Conservation (phyloP, 495 filamentous ascomycete species). For the Aspergillus indologenus region DNA sequence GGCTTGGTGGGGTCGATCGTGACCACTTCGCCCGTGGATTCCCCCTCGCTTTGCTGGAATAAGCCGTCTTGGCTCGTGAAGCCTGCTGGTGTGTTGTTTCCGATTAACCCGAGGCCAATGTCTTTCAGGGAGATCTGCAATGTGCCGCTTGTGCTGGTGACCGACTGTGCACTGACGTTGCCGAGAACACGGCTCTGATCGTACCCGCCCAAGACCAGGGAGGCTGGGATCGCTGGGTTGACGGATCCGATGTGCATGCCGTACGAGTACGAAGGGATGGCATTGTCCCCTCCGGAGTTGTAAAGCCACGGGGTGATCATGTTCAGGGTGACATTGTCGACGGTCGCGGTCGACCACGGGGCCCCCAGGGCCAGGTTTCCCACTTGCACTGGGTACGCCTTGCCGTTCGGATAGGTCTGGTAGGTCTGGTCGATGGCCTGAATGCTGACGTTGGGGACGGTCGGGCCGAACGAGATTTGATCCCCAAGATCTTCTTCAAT, state of each 20-base stretch:
- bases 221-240: slow-evolving; percentile 35
- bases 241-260: slow-evolving; percentile 55
- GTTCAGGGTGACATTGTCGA: slow-evolving; percentile 2
- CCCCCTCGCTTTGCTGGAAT: slow-evolving; percentile 29
- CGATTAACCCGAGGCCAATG: slow-evolving; percentile 40
- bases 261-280: slow-evolving; percentile 48
- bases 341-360: background rate
- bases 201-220: slow-evolving; percentile 50
- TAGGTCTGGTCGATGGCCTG: slow-evolving; percentile 14
- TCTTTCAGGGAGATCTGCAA: slow-evolving; percentile 36
- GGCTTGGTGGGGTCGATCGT: slow-evolving; percentile 41
- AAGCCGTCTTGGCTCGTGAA: slow-evolving; percentile 34
- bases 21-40: slow-evolving; percentile 21
- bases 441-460: slow-evolving; percentile 15
- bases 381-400: slow-evolving; percentile 10
- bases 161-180: slow-evolving; percentile 17
- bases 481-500: slow-evolving; percentile 8
- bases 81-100: slow-evolving; percentile 40
- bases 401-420: slow-evolving; percentile 20
- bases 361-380: slow-evolving; percentile 14
- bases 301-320: slow-evolving; percentile 14
- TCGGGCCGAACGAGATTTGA: slow-evolving; percentile 3
- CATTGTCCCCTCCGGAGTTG: background rate
- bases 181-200: slow-evolving; percentile 42
- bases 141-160: slow-evolving; percentile 9